Base-by-base conservation (phyloP, 768 basidiomycete species). In the Pulveroboletus sp. region DNA sequence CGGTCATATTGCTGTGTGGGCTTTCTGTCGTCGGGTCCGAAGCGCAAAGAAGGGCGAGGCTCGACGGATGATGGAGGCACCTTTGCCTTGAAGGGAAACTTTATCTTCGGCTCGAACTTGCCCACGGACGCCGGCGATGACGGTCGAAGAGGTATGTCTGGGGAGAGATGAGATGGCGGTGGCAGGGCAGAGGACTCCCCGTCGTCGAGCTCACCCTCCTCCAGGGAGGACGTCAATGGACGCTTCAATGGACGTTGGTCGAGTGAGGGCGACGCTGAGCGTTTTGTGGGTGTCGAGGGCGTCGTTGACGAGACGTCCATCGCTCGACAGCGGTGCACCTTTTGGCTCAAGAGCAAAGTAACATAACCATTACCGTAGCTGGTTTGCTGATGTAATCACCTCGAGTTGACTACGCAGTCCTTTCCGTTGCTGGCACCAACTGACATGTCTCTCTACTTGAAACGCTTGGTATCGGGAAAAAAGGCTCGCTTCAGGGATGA, bases 201-300 rank as follows among this genome's bases (percentile, higher is more conserved):
- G 62, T 89, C 87, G 68, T 88, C 86, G 43, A 91, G 71, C 59
- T 91, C 89, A 52, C 89, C 89, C 63, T 91, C 89, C 67, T 91
- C 89, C 43, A 87, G 87, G 1, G 86, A 76, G 1, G 69, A 84
- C 3, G 83, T 76, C 8, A 74, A 72, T 17, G 64, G 71, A 39
- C 84, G 75, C 61, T 89, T 89, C 6, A 66, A 33, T 9, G 78
- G 74, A 44, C 84, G 74, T 35, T 69, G 66, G 50, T 73, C 69
- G 2, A 71, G 69, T 40, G 80, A 75, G 13, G 82, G 80, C 33
- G 82, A 81, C 27, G 82, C 81, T 46, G 69, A 71, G 51, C 88
- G 77, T 70, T 89, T 89, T 43, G 35, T 18, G 9, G 51, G 32
- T 2, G 50, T 41, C 47, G 51, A 37, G 39, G 17, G 40, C 44